These are phyloP conservation scores for Diplocarpon rosae DNA, from an alignment of 2,329 filamentous ascomycete species.

Conservation along the genomic window DNA sequence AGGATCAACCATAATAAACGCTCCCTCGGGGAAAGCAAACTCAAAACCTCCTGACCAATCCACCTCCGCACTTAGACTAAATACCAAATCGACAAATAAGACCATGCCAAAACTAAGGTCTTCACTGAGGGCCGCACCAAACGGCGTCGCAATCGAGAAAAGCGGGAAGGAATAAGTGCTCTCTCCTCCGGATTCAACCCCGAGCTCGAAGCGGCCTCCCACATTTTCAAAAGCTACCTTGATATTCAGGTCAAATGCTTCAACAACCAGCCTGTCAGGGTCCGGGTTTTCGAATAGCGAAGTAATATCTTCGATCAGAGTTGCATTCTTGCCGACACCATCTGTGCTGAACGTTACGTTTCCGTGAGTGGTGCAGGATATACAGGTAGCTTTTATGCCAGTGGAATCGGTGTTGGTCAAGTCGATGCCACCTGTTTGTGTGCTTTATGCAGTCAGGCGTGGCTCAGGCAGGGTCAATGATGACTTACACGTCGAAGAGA, in stretches of 20 bases:
- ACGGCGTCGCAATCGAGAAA: slow-evolving; percentile 10
- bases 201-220: slow-evolving; percentile 18
- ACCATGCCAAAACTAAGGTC: slow-evolving; percentile 16
- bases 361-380: not conserved
- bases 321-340: not conserved
- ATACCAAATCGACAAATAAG: slow-evolving; percentile 17
- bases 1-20: slow-evolving; percentile 19
- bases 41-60: slow-evolving; percentile 19
- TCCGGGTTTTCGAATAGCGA: not conserved
- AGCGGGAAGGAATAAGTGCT: slow-evolving; percentile 15
- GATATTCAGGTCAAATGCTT: slow-evolving; percentile 13
- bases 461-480: not conserved
- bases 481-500: slow-evolving; percentile 12
- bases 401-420: not conserved
- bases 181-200: slow-evolving; percentile 10
- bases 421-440: not conserved
- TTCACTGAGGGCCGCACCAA: slow-evolving; percentile 13
- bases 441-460: not conserved
- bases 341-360: not conserved
- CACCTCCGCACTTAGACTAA: slow-evolving; percentile 14
- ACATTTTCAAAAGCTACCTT: slow-evolving; percentile 14
- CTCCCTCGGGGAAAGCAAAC: slow-evolving; percentile 17
- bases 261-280: slow-evolving; percentile 10
- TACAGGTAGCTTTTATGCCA: not conserved
- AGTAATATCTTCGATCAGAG: not conserved